A percentile compares a stretch with the other conserved stretches of the same genome.
Conservation (phyloP, 257 asterid genomes). For the Ligustrum vulgare region DNA sequence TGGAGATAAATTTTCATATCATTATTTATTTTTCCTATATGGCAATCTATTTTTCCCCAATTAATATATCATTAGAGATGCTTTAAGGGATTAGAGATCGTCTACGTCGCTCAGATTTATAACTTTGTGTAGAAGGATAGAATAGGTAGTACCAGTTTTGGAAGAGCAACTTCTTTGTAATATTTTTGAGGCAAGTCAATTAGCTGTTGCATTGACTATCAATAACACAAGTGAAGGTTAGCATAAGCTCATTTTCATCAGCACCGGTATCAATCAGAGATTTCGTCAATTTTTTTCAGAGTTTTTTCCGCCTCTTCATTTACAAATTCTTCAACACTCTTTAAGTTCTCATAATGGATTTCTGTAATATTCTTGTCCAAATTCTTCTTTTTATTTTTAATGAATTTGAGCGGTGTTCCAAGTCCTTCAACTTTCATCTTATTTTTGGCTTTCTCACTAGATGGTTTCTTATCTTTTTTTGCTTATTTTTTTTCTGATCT, state of each 20-base stretch:
- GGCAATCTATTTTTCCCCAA: too few relatives aligned
- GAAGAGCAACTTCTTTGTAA: constrained; percentile 87
- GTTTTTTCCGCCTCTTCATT: constrained; percentile 51
- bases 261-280: constrained; percentile 49
- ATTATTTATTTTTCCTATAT: too few relatives aligned
- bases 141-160: constrained; percentile 69
- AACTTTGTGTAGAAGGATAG: constrained; percentile 12
- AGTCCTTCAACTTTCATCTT: constrained; percentile 98
- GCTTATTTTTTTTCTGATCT: constrained; percentile 89
- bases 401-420: constrained; percentile 86
- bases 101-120: constrained; percentile 18
- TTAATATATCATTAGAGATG: too few relatives aligned
- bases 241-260: constrained; percentile 59
- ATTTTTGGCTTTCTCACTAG: constrained; percentile 64
- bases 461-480: constrained; percentile 79
- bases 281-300: constrained; percentile 33
- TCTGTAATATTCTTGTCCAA: constrained; percentile 46
- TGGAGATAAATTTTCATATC: too few relatives aligned
- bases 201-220: constrained; percentile 78
- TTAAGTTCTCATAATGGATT: constrained; percentile 41
- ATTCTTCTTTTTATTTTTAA: constrained; percentile 71
- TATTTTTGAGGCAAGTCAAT: constrained; percentile 68
- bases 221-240: constrained; percentile 36
- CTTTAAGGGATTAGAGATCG: constrained; percentile 26
- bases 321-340: constrained; percentile 39